These are phyloP conservation scores for Trichosporon sp. DNA, from an alignment of 1,284 basidiomycete species.

Conservation along the genomic window DNA sequence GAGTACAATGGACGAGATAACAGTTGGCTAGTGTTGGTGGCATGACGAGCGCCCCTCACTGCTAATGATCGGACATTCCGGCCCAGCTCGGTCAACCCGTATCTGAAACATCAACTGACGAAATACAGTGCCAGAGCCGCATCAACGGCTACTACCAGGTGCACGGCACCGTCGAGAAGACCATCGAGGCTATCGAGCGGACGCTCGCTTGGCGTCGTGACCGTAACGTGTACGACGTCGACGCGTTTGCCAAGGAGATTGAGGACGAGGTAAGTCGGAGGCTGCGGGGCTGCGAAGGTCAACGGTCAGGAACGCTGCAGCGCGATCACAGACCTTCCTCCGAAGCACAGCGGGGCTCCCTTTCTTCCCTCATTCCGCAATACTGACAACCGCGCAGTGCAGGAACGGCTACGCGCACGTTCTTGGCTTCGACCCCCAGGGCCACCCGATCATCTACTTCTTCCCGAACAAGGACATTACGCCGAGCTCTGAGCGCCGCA, in stretches of 20 bases:
- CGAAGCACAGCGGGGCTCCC: too few relatives aligned
- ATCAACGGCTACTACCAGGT: not conserved
- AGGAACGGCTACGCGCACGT: slow-evolving; percentile 21
- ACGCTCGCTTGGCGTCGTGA: slow-evolving; percentile 37
- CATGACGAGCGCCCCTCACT: not conserved
- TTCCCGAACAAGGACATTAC: slow-evolving; percentile 35
- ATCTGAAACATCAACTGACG: not conserved
- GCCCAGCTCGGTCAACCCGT: not conserved
- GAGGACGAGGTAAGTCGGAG: slow-evolving; percentile 10
- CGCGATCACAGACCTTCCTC: too few relatives aligned
- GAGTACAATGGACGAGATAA: too few relatives aligned
- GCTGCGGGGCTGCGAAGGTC: not conserved
- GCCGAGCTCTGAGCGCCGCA: slow-evolving; percentile 24
- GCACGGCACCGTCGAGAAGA: not conserved
- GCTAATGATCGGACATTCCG: not conserved
- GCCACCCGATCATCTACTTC: slow-evolving; percentile 36
- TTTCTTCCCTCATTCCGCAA: too few relatives aligned
- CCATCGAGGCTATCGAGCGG: slow-evolving; percentile 24
- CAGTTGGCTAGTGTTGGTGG: too few relatives aligned
- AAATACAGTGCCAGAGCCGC: not conserved
- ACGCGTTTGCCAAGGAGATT: slow-evolving; percentile 27
- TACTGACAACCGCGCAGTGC: slow-evolving; percentile 24
- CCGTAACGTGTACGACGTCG: slow-evolving; percentile 34
- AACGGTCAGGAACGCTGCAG: slow-evolving; percentile 8
- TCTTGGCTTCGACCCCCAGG: slow-evolving; percentile 30